These are phyloP conservation scores for Leavenworthia alabamica DNA, from an alignment of 345 rosid genomes.

Conservation along the genomic window DNA sequence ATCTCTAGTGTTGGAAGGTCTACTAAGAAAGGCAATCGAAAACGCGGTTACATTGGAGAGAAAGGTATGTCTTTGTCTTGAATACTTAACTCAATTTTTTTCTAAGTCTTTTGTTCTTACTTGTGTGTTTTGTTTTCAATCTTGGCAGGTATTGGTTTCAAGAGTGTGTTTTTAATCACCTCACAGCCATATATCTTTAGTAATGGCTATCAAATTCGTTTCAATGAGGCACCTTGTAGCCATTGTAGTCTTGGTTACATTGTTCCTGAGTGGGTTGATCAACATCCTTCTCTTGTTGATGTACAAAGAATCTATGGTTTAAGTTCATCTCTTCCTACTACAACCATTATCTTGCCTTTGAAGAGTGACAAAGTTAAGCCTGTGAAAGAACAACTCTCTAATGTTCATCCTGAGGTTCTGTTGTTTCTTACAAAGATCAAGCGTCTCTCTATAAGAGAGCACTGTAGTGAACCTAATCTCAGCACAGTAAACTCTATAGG, in stretches of 20 bases:
- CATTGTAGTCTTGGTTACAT: conserved; percentile 59
- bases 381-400: conserved; percentile 63
- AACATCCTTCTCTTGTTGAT: conserved; percentile 41
- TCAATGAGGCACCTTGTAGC: conserved; percentile 57
- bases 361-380: conserved; percentile 55
- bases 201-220: conserved; percentile 62
- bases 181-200: conserved; percentile 55
- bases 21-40: conserved; percentile 60
- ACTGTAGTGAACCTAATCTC: conserved; percentile 37
- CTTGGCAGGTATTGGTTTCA: conserved; percentile 58
- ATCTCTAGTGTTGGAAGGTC: conserved; percentile 63
- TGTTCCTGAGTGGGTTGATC: conserved; percentile 79
- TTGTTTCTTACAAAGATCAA: conserved; percentile 61
- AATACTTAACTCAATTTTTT: neutral
- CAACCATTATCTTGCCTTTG: conserved; percentile 54
- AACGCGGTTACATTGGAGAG: conserved; percentile 67
- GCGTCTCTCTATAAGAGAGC: conserved; percentile 55
- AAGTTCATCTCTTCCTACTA: conserved; percentile 43
- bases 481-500: conserved; percentile 45
- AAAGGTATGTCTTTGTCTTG: conserved; percentile 41
- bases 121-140: neutral
- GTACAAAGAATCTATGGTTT: conserved; percentile 48
- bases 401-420: conserved; percentile 60
- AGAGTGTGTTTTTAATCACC: conserved; percentile 59
- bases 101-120: neutral